These are phyloP conservation scores for Saturnispora galanensis DNA, from an alignment of 805 yeast species.

Conservation along the genomic window DNA sequence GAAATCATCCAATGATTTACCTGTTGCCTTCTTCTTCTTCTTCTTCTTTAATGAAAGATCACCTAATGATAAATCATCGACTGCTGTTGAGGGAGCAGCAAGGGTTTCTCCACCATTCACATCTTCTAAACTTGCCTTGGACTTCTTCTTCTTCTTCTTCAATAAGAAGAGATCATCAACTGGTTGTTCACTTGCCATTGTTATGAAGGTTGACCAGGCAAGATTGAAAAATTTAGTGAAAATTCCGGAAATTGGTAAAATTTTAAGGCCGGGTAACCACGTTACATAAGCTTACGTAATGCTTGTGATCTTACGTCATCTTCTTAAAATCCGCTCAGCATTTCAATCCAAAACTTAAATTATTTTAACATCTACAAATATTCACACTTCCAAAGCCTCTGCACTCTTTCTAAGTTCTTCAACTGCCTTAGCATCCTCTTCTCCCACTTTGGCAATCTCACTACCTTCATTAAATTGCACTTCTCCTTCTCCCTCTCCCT, in stretches of 20 bases:
- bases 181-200: too few species aligned
- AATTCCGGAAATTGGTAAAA: background rate
- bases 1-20: constrained; percentile 60
- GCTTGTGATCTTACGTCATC: too few species aligned
- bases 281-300: too few species aligned
- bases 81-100: constrained; percentile 22
- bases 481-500: constrained; percentile 32
- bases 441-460: constrained; percentile 39
- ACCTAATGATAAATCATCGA: constrained; percentile 44
- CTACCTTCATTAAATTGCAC: constrained; percentile 35
- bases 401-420: constrained; percentile 26
- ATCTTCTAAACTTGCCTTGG: constrained; percentile 29
- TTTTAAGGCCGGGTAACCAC: constrained; percentile 2
- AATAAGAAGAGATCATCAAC: constrained; percentile 60
- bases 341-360: background rate
- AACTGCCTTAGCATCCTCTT: constrained; percentile 34
- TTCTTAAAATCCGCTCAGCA: too few species aligned
- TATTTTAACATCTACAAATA: background rate
- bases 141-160: constrained; percentile 67
- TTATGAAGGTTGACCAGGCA: background rate
- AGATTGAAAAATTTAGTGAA: background rate
- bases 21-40: constrained; percentile 80
- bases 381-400: constrained; percentile 17
- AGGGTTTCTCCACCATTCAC: constrained; percentile 30
- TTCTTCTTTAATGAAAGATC: constrained; percentile 62